These are phyloP conservation scores for Yamadazyma oceani DNA, from an alignment of 1,139 yeast species.

Conservation along the genomic window DNA sequence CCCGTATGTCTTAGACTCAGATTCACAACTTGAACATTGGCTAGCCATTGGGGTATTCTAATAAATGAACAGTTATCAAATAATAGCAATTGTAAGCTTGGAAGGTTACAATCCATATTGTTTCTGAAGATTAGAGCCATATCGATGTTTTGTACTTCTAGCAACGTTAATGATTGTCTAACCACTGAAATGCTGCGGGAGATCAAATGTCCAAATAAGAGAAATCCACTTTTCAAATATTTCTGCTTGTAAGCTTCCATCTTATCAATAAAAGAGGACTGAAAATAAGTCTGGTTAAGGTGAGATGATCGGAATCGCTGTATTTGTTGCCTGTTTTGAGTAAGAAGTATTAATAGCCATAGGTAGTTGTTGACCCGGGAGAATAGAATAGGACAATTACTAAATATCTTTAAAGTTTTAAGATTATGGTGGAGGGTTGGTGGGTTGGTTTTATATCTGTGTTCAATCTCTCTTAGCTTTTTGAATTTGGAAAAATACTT, in stretches of 20 bases:
- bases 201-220: neutral
- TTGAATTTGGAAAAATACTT: neutral
- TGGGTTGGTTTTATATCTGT: neutral
- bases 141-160: neutral
- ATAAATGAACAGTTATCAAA: conserved; percentile 21
- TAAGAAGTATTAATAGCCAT: neutral
- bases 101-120: conserved; percentile 10
- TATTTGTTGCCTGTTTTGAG: neutral
- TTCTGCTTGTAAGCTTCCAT: neutral
- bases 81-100: conserved; percentile 18
- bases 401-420: neutral
- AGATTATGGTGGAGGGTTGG: too few relatives aligned
- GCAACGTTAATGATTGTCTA: neutral
- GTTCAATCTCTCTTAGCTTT: neutral
- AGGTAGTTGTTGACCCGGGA: neutral
- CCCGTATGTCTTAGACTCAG: conserved; percentile 5
- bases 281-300: neutral
- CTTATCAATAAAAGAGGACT: neutral
- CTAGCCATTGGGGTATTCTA: conserved; percentile 18
- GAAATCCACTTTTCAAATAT: neutral
- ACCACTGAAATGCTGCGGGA: neutral
- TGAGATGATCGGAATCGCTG: neutral
- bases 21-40: conserved; percentile 15
- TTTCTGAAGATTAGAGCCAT: neutral
- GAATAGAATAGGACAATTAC: neutral